Conservation (phyloP, 2,329 filamentous ascomycete genomes). For the Aspergillus arachidicola region DNA sequence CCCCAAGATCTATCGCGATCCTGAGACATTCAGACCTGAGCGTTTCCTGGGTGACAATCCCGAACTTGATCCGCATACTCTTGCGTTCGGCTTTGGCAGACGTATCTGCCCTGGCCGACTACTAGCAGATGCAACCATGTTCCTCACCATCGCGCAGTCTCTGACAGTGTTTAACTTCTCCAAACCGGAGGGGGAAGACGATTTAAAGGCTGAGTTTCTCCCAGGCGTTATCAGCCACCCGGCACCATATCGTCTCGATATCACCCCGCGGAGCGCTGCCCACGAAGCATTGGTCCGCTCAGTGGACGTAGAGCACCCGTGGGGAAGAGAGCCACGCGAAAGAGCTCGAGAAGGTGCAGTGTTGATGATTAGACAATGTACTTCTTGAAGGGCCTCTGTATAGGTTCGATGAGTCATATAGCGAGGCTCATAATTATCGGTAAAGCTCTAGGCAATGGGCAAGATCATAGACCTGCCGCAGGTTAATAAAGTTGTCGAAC, state of each 20-base stretch:
- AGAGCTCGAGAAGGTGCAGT: conserved; percentile 35
- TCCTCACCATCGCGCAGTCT: conserved; percentile 45
- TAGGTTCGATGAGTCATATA: no score
- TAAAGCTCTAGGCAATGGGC: no score
- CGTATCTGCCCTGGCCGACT: conserved; percentile 47
- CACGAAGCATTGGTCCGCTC: conserved; percentile 5
- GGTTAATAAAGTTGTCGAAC: no score
- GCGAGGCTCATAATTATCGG: no score
- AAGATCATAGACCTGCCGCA: no score
- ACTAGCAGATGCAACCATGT: conserved; percentile 48
- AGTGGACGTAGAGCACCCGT: conserved; percentile 8
- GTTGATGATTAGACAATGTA: not conserved
- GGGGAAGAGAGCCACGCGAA: conserved; percentile 17
- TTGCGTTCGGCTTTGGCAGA: conserved; percentile 43
- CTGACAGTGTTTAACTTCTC: conserved; percentile 52
- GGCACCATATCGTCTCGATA: conserved; percentile 29
- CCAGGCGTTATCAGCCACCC: conserved; percentile 42
- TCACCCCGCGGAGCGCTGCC: not conserved
- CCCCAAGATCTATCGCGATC: conserved; percentile 37
- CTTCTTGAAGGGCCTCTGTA: not conserved
- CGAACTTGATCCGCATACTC: conserved; percentile 40
- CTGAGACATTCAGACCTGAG: conserved; percentile 47
- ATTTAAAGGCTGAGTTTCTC: conserved; percentile 38
- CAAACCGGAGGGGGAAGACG: conserved; percentile 37
- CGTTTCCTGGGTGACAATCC: conserved; percentile 40